phyloP scores from a whole-genome alignment of 2,329 filamentous ascomycete genomes.

The Lizonia empirigonia region DNA sequence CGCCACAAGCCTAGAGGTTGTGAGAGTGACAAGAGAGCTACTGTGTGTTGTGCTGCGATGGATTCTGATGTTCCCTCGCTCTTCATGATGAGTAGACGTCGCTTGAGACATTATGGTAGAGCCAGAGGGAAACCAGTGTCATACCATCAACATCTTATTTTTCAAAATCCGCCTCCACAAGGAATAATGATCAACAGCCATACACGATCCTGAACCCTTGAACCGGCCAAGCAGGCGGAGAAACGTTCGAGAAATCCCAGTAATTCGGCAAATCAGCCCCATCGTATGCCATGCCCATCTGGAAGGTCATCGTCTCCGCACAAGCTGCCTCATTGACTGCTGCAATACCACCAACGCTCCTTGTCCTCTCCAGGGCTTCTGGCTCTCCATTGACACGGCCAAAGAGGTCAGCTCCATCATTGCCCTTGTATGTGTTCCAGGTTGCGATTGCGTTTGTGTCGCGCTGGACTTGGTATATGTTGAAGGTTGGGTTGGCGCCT shows the following conservation, averaged over 20 bases:
- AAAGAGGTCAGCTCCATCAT: slow-evolving; percentile 18
- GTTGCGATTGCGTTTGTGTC: slow-evolving; percentile 21
- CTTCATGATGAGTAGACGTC: too few relatives aligned
- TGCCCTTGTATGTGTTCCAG: slow-evolving; percentile 30
- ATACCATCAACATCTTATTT: not conserved
- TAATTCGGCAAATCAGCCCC: slow-evolving; percentile 30
- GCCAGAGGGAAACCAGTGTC: too few relatives aligned
- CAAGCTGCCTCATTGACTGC: slow-evolving; percentile 27
- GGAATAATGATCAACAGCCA: slow-evolving; percentile 28
- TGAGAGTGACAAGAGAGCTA: too few relatives aligned
- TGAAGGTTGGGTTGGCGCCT: slow-evolving; percentile 32
- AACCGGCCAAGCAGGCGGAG: slow-evolving; percentile 29
- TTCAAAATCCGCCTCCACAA: not conserved
- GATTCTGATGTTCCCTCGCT: too few relatives aligned
- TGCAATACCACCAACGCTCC: slow-evolving; percentile 24
- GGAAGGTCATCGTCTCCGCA: slow-evolving; percentile 38
- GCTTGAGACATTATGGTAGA: too few relatives aligned
- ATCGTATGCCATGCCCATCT: slow-evolving; percentile 37
- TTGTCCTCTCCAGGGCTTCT: slow-evolving; percentile 20
- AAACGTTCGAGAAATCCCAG: slow-evolving; percentile 35
- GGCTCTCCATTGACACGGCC: slow-evolving; percentile 32
- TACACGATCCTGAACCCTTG: slow-evolving; percentile 37
- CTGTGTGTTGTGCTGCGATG: too few relatives aligned
- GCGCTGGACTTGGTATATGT: slow-evolving; percentile 32
- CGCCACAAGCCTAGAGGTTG: too few relatives aligned